Conservation (phyloP, 1,284 basidiomycete species). For the Phaffia rhodozyma region DNA sequence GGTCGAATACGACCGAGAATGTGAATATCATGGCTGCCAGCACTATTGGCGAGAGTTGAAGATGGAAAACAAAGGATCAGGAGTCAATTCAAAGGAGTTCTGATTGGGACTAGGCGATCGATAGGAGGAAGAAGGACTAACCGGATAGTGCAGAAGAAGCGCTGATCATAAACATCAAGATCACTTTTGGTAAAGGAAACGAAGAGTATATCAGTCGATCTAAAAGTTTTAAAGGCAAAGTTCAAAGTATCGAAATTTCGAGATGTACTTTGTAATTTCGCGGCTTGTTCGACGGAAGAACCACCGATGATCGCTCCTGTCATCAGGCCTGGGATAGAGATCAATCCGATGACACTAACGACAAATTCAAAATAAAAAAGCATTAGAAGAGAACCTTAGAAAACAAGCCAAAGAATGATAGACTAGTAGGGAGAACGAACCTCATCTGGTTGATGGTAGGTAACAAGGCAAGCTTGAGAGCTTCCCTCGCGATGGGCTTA, state of each 20-base stretch:
- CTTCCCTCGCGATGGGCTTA: constrained; percentile 59
- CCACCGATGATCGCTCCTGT: constrained; percentile 78
- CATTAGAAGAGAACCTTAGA: background rate
- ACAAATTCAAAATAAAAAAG: background rate
- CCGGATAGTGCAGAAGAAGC: constrained; percentile 54
- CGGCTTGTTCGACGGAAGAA: constrained; percentile 67
- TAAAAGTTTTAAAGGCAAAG: background rate
- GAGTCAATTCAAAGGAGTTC: constrained; percentile 28
- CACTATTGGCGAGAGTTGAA: constrained; percentile 55
- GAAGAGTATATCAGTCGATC: background rate
- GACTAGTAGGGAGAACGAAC: constrained; percentile 33
- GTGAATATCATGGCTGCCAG: constrained; percentile 51
- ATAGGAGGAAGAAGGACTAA: constrained; percentile 40
- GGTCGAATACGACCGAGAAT: constrained; percentile 45
- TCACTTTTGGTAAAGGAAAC: constrained; percentile 38
- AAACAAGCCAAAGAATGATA: too few species aligned
- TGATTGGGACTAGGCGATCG: constrained; percentile 48
- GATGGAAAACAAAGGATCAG: constrained; percentile 49
- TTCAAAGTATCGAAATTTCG: background rate
- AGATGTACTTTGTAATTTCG: constrained; percentile 53
- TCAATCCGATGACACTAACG: constrained; percentile 34
- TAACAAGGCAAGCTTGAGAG: constrained; percentile 60
- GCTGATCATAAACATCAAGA: constrained; percentile 83
- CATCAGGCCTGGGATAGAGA: constrained; percentile 48
- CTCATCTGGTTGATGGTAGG: constrained; percentile 76